Percentiles rank a stretch among this genome's conserved stretches.
Conservation (phyloP, 139 green algal genomes). For the Chlamydomonas eustigma region DNA sequence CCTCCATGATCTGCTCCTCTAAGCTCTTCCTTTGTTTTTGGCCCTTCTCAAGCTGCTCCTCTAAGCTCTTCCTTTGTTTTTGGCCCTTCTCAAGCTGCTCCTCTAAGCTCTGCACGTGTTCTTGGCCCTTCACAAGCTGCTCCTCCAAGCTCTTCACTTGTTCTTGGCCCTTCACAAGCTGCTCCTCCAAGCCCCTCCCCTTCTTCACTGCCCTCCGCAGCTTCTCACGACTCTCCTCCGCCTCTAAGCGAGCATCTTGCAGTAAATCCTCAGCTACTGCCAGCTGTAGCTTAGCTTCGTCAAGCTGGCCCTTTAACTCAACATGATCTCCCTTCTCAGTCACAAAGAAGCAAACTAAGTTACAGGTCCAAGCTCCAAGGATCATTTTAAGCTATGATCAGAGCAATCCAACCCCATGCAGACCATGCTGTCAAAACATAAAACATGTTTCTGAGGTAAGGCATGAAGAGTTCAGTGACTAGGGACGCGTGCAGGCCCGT, state of each 20-base stretch:
- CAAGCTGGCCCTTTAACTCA: neutral
- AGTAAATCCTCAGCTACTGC: neutral
- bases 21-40: too few species aligned
- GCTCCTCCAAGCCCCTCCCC: slow-evolving; percentile 23
- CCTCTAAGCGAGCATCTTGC: neutral
- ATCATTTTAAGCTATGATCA: too few species aligned
- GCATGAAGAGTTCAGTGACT: too few species aligned
- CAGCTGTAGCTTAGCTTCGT: neutral
- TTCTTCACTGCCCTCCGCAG: slow-evolving; percentile 23
- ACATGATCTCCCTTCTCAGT: neutral
- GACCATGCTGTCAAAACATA: too few species aligned
- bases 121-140: neutral
- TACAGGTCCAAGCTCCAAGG: too few species aligned
- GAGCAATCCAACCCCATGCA: too few species aligned
- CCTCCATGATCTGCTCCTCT: too few species aligned
- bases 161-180: neutral
- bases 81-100: neutral
- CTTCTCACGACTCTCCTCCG: slow-evolving; percentile 27
- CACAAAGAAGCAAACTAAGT: too few species aligned
- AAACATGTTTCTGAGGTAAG: too few species aligned
- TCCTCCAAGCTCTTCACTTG: neutral
- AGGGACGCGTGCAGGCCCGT: too few species aligned
- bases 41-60: too few species aligned
- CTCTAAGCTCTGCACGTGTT: neutral
- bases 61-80: neutral